phyloP scores from a whole-genome alignment of 163 green algal genomes.

The Prototheca stagnorum region DNA sequence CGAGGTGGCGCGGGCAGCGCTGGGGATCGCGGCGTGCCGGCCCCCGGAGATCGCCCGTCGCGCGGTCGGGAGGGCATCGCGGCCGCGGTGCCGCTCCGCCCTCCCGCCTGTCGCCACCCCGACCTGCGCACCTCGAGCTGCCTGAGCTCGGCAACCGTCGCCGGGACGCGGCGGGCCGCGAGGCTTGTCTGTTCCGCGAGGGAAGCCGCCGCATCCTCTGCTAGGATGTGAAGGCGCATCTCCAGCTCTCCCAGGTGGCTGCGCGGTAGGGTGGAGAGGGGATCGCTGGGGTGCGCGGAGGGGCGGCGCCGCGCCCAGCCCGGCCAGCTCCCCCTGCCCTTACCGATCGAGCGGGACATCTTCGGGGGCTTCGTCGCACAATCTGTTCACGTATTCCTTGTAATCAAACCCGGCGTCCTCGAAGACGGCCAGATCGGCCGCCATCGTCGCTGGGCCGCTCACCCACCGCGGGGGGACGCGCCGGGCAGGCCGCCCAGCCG shows the following conservation, averaged over 20 bases:
- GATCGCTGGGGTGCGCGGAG: neutral
- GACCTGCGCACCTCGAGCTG: too few species aligned
- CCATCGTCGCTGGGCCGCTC: too few species aligned
- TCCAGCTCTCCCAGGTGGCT: slow-evolving; percentile 69
- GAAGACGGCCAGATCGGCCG: slow-evolving; percentile 43
- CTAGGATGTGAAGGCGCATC: slow-evolving; percentile 67
- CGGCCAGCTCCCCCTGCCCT: neutral
- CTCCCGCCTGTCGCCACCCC: too few species aligned
- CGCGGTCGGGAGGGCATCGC: too few species aligned
- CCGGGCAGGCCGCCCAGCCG: too few species aligned
- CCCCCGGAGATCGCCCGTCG: too few species aligned
- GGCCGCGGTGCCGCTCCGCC: too few species aligned
- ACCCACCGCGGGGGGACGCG: too few species aligned
- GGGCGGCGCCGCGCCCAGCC: neutral
- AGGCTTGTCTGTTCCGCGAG: slow-evolving; percentile 46
- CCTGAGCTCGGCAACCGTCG: too few species aligned
- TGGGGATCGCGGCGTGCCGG: too few species aligned
- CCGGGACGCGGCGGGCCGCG: slow-evolving; percentile 59
- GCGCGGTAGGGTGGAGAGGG: neutral
- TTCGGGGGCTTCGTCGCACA: slow-evolving; percentile 7
- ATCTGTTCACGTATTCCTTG: slow-evolving; percentile 49
- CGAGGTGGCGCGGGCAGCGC: too few species aligned
- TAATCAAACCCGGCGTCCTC: slow-evolving; percentile 37
- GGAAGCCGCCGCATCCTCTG: slow-evolving; percentile 58
- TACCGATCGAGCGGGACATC: slow-evolving; percentile 34